These are phyloP conservation scores for Cladosporium sp. DNA, from an alignment of 2,329 filamentous ascomycete species.

Conservation along the genomic window DNA sequence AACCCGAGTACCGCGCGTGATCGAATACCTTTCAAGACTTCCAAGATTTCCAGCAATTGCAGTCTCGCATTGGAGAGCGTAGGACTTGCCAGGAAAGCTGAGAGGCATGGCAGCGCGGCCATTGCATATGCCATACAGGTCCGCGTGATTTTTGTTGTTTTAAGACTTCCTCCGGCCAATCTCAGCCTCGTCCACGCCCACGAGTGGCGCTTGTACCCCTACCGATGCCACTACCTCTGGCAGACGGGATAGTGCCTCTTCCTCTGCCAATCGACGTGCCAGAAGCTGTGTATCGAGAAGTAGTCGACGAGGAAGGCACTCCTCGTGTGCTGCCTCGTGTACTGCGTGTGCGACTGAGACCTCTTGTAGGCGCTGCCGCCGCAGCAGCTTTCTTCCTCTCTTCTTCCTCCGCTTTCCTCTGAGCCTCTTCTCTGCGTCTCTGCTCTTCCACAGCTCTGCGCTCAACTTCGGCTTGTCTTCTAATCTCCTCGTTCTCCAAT, in stretches of 20 bases:
- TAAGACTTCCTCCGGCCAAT: no score
- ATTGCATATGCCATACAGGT: no score
- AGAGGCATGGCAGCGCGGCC: no score
- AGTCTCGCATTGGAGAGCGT: no score
- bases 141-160: no score
- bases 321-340: conserved; percentile 15
- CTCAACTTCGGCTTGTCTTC: conserved; percentile 72
- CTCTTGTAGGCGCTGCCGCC: conserved; percentile 34
- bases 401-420: conserved; percentile 50
- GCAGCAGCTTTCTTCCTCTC: conserved; percentile 54
- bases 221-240: conserved; percentile 43
- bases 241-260: conserved; percentile 45
- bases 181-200: conserved; percentile 28
- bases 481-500: conserved; percentile 71
- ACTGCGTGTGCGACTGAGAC: conserved; percentile 30
- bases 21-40: no score
- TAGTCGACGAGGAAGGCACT: conserved; percentile 24
- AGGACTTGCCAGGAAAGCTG: no score
- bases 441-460: conserved; percentile 74
- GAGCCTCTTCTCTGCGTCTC: conserved; percentile 51
- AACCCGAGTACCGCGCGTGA: no score
- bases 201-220: conserved; percentile 35
- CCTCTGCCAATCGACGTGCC: conserved; percentile 48
- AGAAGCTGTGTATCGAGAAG: conserved; percentile 38
- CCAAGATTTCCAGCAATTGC: no score